Evolutionary conservation across 345 rosid species (phyloP), one percentile per base, ranked within the genome.

Genomic region (Gossypium sturtianum): DNA sequence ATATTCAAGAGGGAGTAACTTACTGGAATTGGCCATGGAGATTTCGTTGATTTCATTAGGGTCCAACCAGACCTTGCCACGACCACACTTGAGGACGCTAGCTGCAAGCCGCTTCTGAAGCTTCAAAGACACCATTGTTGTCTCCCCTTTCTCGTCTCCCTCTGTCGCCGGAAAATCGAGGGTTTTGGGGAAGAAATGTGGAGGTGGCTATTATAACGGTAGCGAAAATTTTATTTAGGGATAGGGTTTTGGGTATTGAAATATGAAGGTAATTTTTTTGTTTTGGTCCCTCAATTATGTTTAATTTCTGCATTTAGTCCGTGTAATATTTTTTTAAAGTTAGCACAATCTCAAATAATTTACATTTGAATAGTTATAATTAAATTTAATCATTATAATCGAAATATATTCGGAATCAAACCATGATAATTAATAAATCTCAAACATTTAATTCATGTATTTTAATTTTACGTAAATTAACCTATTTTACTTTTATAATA

Each of bases 1-100:
- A 71, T n/a, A 41, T 0, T 20, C 17, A 13, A 20, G 7, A 47
- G n/a, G 15, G 9, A 56, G 22, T 13, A 68, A 74, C 87, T 25
- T 81, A 88, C 93, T 81, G 67, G 93, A 90, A 76, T 90, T 90
- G 56, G 95, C 91, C 95, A 88, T 87, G 77, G 93, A 84, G 87
- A 90, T 86, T 73, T 86, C 90, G 23, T 76, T 78, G 76, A 74
- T 79, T 60, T 90, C 95, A 75, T 84, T 90, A 16, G 95, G 91
- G 67, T 88, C 93, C 1, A 89, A 83, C 96, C 93, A 90, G 17
- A 89, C 89, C 78, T 89, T 90, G 27, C 85, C 86, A 8, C 84
- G 79, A 10, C 91, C 96, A 15, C 96, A 90, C 66, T 85, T 86
- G 81, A 89, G 86, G 9, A 89, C 91, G 82, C 90, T 87, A 9